Evolutionary conservation across 768 basidiomycete genomes (phyloP), one percentile per base, ranked within the genome.

Genomic region (Pleurotus pulmonarius): DNA sequence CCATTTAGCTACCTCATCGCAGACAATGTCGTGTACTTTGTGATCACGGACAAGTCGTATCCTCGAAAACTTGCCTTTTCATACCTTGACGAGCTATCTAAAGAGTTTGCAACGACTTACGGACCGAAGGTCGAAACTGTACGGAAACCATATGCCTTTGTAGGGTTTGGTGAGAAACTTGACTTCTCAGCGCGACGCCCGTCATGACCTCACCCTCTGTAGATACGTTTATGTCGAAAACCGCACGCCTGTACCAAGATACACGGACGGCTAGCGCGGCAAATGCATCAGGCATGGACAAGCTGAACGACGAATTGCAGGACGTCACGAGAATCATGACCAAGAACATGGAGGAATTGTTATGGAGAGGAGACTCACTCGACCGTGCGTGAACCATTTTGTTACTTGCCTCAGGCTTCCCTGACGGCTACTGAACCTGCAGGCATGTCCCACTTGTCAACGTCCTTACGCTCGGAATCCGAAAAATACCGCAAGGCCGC

Each of bases 221-320:
- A 98, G 97, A 99, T 67, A 98, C 96, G 0, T 99, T 99, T 73
- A 99, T 99, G 87, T 91, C 91, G 43, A 98, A 97, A 72, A 98
- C 97, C 2, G 91, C 95, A 3, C 85, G 96, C 48, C 78, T 98
- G 44, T 99, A 99, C 71, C 86, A 86, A 61, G 97, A 99, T 70
- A 93, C 95, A 46, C 83, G 95, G 61, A 92, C 92, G 47, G 90
- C 90, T 18, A 84, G 71, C 58, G 86, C 88, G 18, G 79, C 87
- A 18, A 80, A 75, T 16, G 65, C 77, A 56, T 87, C 85, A 11
- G 81, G 83, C 54, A 70, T 99, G 55, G 93, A 94, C 69, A 88
- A 81, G 71, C 77, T 99, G 46, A 98, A 98, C 65, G 94, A 94
- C 65, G 96, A 99, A 62, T 76, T 99, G 38, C 94, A 97, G 67